Evolutionary conservation across 2,329 filamentous ascomycete species (phyloP).

Genomic region (Helotiales sp.): DNA sequence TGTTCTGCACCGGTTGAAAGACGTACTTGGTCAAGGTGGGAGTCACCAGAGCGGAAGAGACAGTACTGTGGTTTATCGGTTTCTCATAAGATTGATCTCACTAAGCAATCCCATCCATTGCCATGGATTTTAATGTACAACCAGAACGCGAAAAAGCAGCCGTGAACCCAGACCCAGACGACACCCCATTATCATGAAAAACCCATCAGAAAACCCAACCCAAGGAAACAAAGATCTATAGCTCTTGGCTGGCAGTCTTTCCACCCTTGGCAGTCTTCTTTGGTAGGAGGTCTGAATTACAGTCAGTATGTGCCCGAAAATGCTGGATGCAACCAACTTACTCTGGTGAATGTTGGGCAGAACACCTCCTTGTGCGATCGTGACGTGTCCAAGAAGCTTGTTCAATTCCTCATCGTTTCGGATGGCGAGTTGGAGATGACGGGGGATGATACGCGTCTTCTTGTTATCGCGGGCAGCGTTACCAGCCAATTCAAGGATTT

Average conservation of each 20-base stretch:
- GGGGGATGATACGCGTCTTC: conserved; percentile 99
- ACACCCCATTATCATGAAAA: conserved; percentile 72
- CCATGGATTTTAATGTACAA: conserved; percentile 74
- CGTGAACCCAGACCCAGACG: conserved; percentile 73
- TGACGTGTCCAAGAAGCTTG: conserved; percentile 95
- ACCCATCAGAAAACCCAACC: conserved; percentile 56
- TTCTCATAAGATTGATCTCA: conserved; percentile 38
- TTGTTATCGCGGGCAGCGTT: conserved; percentile 99
- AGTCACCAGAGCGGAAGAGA: no score
- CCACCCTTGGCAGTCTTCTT: conserved; percentile 98
- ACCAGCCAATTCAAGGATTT: conserved; percentile 98
- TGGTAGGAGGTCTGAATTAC: conserved; percentile 80
- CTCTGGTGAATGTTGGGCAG: conserved; percentile 97
- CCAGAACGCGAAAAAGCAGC: conserved; percentile 62
- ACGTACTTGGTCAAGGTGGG: no score
- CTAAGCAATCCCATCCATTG: conserved; percentile 40
- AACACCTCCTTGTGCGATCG: conserved; percentile 95
- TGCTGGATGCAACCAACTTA: conserved; percentile 50
- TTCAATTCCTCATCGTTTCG: conserved; percentile 99
- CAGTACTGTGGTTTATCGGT: conserved; percentile 26
- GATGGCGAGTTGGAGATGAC: conserved; percentile 98
- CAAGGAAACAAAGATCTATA: conserved; percentile 68
- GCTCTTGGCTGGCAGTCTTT: conserved; percentile 91
- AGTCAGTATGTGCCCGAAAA: conserved; percentile 25
- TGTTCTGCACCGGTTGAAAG: no score